Conservation (phyloP, 495 filamentous ascomycete species). For the Tuber microsphaerosporum region DNA sequence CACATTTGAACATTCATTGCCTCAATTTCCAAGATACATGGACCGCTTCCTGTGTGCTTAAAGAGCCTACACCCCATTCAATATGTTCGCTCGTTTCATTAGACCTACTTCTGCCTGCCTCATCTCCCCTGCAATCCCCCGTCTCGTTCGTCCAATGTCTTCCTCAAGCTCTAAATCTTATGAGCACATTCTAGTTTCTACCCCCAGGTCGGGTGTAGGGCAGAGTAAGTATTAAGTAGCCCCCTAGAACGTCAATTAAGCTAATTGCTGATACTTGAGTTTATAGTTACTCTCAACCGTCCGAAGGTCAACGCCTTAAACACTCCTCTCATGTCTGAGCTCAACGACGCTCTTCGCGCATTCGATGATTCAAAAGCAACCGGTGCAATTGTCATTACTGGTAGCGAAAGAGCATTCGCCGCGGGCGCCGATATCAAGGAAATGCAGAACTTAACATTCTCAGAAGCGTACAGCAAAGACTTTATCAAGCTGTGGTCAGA, state of each 20-base stretch:
- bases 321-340: conserved; percentile 77
- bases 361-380: conserved; percentile 56
- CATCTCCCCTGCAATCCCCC: conserved; percentile 19
- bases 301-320: conserved; percentile 91
- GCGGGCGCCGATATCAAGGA: conserved; percentile 98
- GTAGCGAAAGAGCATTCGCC: conserved; percentile 80
- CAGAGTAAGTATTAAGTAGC: conserved; percentile 57
- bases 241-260: not conserved
- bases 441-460: conserved; percentile 86
- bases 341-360: conserved; percentile 70
- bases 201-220: conserved; percentile 78
- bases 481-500: conserved; percentile 95
- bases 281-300: conserved; percentile 81
- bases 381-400: conserved; percentile 76
- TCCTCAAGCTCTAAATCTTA: conserved; percentile 46
- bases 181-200: conserved; percentile 71
- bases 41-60: not conserved
- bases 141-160: conserved; percentile 28
- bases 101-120: conserved; percentile 18
- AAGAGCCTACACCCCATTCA: not conserved
- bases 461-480: conserved; percentile 69
- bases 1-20: not conserved
- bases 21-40: not conserved
- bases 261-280: conserved; percentile 18
- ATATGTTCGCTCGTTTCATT: conserved; percentile 28